Evolutionary conservation across 306 rosid genomes (phyloP), one percentile per base, ranked within the genome.

Genomic region (Gillenia trifoliata): DNA sequence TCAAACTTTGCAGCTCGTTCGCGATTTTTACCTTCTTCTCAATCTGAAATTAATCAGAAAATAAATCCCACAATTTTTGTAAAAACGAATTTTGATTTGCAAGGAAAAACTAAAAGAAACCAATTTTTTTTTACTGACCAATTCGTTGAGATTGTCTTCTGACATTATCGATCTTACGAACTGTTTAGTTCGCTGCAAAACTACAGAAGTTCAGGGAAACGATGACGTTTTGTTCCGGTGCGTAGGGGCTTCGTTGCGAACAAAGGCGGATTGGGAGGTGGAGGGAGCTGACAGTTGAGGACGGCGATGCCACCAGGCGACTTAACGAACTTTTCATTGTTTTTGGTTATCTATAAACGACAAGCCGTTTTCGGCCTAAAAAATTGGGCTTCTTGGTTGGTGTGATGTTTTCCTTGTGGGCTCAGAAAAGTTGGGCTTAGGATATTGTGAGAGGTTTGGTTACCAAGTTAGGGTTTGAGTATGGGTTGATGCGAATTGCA

Each of bases 1-100:
- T 79, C 64, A 91, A 71, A 74, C 26, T 65, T 68, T 86, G 80
- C 79, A 91, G 77, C 56, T 91, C 74, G 33, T 81, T 82, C 83
- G 68, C 41, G 33, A 71, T 83, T 70, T 36, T 81, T 57, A 62
- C 67, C 81, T 84, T 85, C 77, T 76, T 77, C 68, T 47, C 83
- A 80, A 76, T 83, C 96, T 87, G 74, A 6, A 55, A 72, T 16
- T 0, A 54, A 65, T 12, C 6, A 17, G 3, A 1, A 34, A 13
- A 13, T 13, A 45, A 45, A 47, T 5, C 56, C 16, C 43, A 26
- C 31, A 55, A 26, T 26, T 36, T 25, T 56, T 52, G 26, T 20
- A 60, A 41, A 11, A 36, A 20, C 26, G n/a, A 56, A 19, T 38
- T 56, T 16, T 23, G 25, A 33, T 41, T 60, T 41, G 68, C 41